Base-by-base conservation (phyloP, 495 filamentous ascomycete species). In the Aspergillus conjunctus region DNA sequence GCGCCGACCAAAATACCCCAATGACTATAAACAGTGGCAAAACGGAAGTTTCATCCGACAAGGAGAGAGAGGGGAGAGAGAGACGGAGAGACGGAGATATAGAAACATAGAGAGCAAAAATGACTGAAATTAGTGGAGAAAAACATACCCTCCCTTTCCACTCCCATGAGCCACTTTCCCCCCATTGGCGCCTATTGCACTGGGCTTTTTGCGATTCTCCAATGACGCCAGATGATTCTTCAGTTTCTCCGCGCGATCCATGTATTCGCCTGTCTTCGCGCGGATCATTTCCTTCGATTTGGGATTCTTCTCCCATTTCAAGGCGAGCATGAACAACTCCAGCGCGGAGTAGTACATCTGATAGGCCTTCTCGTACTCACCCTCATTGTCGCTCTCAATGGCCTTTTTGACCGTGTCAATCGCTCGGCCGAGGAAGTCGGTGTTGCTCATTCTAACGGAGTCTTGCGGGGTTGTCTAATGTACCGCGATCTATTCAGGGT, bases 281-380 rank as follows among this genome's bases (percentile, higher is more conserved):
- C 93, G 88, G 63, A 99, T 97, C 86, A 96, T 96, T 73, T 96
- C 91, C 79, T 98, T 98, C 45, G 90, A 91, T 60, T 91, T 92
- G 39, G 86, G 84, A 76, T 97, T 98, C 83, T 98, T 99, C 79
- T 97, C 93, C 92, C 92, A 98, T 80, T 98, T 98, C 31, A 97
- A 78, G 10, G 93, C 93, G 46, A 97, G 85, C 90, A 97, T 93
- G 78, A 97, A 97, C 53, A 95, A 82, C 77, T 97, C 92, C 62
- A 98, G 88, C 60, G 93, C 85, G 69, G 90, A 85, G 80, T 96
- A 96, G 84, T 99, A 99, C 52, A 85, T 78, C 68, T 96, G 90
- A 77, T 96, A 97, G 52, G 94, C 94, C 71, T 94, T 91, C 63
- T 97, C 91, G 75, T 98, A 99, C 65, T 98, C 90, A 63, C 89